Percentiles rank a stretch among this genome's conserved stretches.
These are phyloP conservation scores for Oldenlandia corymbosa DNA, from an alignment of 257 asterid species.

Conservation along the genomic window DNA sequence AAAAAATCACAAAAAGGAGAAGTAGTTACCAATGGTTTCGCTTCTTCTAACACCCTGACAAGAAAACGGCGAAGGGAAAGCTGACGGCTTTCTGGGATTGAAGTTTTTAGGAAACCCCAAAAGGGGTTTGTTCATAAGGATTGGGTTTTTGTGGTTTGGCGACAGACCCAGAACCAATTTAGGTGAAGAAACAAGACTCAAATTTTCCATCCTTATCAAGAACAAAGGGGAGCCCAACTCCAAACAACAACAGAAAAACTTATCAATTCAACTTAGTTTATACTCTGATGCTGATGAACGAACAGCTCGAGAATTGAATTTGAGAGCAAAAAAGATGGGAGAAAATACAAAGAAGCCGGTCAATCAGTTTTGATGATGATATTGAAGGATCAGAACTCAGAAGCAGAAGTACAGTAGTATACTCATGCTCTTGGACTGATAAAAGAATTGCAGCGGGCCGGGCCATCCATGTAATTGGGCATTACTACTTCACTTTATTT, in stretches of 20 bases:
- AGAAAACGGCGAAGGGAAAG: constrained; percentile 38
- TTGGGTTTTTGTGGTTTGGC: constrained; percentile 41
- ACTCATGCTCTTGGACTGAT: not conserved
- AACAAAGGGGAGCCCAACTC: not conserved
- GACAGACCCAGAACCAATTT: constrained; percentile 56
- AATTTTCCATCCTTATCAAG: constrained; percentile 46
- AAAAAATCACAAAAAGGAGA: not conserved
- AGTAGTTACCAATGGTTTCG: constrained; percentile 47
- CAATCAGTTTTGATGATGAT: not conserved
- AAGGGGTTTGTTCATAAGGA: constrained; percentile 44
- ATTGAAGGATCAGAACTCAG: not conserved
- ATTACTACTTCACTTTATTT: too few relatives aligned
- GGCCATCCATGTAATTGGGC: not conserved
- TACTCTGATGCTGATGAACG: not conserved
- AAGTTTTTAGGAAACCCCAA: constrained; percentile 44
- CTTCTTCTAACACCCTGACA: constrained; percentile 37
- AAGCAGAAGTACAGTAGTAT: not conserved
- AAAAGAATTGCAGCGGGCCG: not conserved
- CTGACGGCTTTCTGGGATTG: constrained; percentile 30
- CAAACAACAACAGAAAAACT: not conserved
- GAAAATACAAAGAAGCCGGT: not conserved
- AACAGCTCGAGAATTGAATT: not conserved
- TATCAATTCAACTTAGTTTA: not conserved
- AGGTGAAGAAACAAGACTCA: constrained; percentile 60
- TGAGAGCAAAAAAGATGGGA: not conserved